Conservation (phyloP, 192 early-diverging fungal genomes). For the Cladochytrium replicatum region DNA sequence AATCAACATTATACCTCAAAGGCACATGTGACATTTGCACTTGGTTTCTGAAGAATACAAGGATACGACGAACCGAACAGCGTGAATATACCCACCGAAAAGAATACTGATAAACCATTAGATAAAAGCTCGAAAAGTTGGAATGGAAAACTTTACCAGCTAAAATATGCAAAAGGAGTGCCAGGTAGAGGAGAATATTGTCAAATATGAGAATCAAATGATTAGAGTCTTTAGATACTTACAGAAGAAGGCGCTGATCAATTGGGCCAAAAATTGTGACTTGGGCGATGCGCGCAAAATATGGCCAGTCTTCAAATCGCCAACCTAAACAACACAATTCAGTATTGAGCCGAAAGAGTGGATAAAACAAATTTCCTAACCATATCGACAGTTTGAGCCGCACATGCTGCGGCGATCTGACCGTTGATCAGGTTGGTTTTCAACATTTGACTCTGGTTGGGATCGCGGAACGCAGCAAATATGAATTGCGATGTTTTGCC, state of each 20-base stretch:
- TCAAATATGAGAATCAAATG: no score
- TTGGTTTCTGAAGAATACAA: conserved; percentile 43
- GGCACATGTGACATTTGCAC: no score
- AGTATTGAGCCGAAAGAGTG: no score
- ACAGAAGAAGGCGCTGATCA: conserved; percentile 67
- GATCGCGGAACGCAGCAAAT: no score
- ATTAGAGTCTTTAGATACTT: no score
- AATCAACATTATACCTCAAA: conserved; percentile 5
- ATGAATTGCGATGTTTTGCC: conserved; percentile 78
- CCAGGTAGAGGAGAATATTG: no score
- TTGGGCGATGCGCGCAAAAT: conserved; percentile 69
- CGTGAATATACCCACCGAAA: conserved; percentile 47
- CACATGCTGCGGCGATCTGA: conserved; percentile 65
- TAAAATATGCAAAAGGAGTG: no score
- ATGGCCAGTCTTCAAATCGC: conserved; percentile 81
- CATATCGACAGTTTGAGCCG: conserved; percentile 58
- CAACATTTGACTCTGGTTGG: conserved; percentile 41
- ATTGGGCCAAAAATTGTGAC: conserved; percentile 75
- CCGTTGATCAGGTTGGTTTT: conserved; percentile 76
- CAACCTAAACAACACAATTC: no score
- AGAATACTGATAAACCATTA: conserved; percentile 49
- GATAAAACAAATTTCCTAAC: no score
- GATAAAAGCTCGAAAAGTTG: no score
- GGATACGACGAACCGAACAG: conserved; percentile 55
- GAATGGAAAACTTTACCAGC: no score